Evolutionary conservation across 225 moss, liverwort and hornwort species (phyloP).

Genomic region (Sphagnum tenellum): DNA sequence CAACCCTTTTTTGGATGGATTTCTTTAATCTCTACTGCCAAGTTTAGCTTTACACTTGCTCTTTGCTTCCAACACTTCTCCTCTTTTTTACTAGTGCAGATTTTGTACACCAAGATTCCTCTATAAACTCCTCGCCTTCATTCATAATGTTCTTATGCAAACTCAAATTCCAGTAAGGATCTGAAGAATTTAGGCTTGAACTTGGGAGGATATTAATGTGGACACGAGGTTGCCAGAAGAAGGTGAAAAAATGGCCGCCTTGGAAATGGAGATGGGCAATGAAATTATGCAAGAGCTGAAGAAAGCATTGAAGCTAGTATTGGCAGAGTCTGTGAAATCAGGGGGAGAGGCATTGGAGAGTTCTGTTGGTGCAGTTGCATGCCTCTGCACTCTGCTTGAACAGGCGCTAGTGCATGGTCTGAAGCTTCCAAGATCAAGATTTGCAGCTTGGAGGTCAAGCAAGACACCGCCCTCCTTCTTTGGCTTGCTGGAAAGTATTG

Average conservation of each 20-base stretch:
- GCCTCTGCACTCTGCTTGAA: constrained; percentile 13
- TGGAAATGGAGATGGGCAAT: constrained; percentile 6
- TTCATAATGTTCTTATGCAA: too few relatives aligned
- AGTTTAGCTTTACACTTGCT: too few relatives aligned
- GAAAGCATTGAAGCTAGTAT: constrained; percentile 11
- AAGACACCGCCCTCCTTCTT: constrained; percentile 12
- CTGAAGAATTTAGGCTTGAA: too few relatives aligned
- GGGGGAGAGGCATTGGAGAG: constrained; percentile 10
- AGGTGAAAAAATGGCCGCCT: not conserved
- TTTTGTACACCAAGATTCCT: too few relatives aligned
- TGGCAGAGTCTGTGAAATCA: constrained; percentile 15
- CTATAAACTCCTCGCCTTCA: too few relatives aligned
- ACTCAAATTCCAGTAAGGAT: too few relatives aligned
- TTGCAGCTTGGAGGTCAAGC: constrained; percentile 13
- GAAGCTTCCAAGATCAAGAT: constrained; percentile 11
- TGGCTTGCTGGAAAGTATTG: constrained; percentile 9
- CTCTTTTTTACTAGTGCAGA: too few relatives aligned
- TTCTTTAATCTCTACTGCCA: too few relatives aligned
- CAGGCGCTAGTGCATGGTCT: constrained; percentile 17
- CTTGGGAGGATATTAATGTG: too few relatives aligned
- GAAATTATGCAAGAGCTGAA: constrained; percentile 11
- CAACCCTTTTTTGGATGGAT: too few relatives aligned
- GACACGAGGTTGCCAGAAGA: too few relatives aligned
- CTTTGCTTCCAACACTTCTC: too few relatives aligned
- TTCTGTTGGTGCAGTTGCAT: constrained; percentile 9